Percentiles rank a stretch among this genome's conserved stretches.
Evolutionary conservation across 306 rosid species (phyloP).

Genomic region (Hippophae tibetana): DNA sequence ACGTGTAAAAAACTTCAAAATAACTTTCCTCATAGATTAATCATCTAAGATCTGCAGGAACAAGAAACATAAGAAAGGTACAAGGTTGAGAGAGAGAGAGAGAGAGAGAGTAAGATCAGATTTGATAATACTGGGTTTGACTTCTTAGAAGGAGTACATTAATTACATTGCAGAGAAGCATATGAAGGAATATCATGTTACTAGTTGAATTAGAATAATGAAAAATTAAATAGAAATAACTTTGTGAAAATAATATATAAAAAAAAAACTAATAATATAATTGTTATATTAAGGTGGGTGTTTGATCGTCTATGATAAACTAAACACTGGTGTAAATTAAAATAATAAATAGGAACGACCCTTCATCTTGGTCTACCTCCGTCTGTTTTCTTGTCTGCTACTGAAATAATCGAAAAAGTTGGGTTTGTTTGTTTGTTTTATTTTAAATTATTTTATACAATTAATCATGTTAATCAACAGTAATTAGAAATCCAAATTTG

Average conservation of each 20-base stretch:
- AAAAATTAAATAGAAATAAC: background rate
- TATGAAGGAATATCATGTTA: conserved; percentile 36
- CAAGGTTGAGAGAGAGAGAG: conserved; percentile 7
- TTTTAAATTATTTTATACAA: too few relatives aligned
- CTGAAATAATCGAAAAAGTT: conserved; percentile 22
- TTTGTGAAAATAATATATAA: conserved; percentile 14
- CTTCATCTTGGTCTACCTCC: conserved; percentile 34
- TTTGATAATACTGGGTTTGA: conserved; percentile 34
- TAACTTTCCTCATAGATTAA: conserved; percentile 16
- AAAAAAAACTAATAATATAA: conserved; percentile 11
- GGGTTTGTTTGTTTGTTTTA: too few relatives aligned
- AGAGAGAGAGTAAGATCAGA: background rate
- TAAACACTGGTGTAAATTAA: conserved; percentile 6
- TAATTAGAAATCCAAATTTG: too few relatives aligned
- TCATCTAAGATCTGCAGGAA: conserved; percentile 18
- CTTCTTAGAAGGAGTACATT: conserved; percentile 35
- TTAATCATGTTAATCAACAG: too few relatives aligned
- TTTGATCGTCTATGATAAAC: conserved; percentile 28
- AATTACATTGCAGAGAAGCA: conserved; percentile 35
- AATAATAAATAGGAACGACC: conserved; percentile 36
- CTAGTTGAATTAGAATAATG: conserved; percentile 41
- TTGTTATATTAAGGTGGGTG: conserved; percentile 29
- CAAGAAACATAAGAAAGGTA: conserved; percentile 14
- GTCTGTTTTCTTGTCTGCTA: conserved; percentile 29
- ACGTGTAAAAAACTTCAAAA: background rate